phyloP scores from a whole-genome alignment of 495 filamentous ascomycete species.

The Penicillium salamii region DNA sequence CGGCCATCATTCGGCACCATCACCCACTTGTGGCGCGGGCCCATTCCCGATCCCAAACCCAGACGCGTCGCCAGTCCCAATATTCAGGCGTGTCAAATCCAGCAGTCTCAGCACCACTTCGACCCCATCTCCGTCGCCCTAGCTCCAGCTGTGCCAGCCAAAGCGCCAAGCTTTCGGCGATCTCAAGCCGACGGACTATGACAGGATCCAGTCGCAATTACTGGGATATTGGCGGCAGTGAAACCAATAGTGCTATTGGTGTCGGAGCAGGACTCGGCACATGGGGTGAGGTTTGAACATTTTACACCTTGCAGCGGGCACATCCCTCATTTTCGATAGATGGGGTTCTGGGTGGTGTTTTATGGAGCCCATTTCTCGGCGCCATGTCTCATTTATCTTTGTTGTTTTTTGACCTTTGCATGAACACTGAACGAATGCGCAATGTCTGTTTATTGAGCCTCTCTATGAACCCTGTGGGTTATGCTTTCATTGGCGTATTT shows the following conservation, averaged over 20 bases:
- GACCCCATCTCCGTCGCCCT: constrained; percentile 49
- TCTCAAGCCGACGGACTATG: constrained; percentile 51
- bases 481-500: not conserved
- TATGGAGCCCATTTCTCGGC: not conserved
- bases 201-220: constrained; percentile 69
- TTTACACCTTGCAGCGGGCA: not conserved
- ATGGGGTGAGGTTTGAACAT: constrained; percentile 65
- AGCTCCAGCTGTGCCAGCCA: constrained; percentile 75
- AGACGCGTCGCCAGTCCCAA: constrained; percentile 50
- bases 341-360: not conserved
- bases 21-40: constrained; percentile 73
- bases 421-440: not conserved
- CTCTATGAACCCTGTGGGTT: not conserved
- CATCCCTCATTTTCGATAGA: not conserved
- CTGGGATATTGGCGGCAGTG: constrained; percentile 83
- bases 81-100: constrained; percentile 41
- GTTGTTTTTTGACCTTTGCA: too few relatives aligned
- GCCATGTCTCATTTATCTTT: not conserved
- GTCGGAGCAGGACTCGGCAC: constrained; percentile 62
- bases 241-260: constrained; percentile 66
- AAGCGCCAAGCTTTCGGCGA: constrained; percentile 63
- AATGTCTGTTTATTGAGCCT: not conserved
- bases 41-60: constrained; percentile 45
- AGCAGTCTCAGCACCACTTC: constrained; percentile 41
- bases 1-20: constrained; percentile 77